These are phyloP conservation scores for Pyrus hybrid DNA, from an alignment of 331 rosid genomes.

Conservation along the genomic window DNA sequence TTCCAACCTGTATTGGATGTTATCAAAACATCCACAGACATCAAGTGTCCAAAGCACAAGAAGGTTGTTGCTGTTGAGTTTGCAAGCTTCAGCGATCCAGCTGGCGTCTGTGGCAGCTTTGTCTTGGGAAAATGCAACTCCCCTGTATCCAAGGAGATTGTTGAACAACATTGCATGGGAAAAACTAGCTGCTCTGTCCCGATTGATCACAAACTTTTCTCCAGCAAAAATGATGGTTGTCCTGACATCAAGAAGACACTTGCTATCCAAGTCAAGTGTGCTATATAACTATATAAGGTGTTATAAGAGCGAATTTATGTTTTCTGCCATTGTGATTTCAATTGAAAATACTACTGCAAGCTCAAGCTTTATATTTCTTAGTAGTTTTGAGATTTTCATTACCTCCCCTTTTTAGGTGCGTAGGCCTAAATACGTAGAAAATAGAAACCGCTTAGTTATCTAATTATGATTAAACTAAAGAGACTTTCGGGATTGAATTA, in stretches of 20 bases:
- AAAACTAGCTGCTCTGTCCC: background rate
- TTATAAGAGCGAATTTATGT: background rate
- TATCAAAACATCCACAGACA: background rate
- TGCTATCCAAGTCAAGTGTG: conserved; percentile 3
- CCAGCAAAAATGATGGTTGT: background rate
- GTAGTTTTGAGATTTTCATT: background rate
- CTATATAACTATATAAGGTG: background rate
- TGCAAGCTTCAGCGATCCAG: conserved; percentile 28
- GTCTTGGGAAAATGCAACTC: background rate
- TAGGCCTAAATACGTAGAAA: too few relatives aligned
- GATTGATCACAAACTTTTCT: background rate
- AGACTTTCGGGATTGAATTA: too few relatives aligned
- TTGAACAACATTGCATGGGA: background rate
- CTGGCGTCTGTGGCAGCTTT: conserved; percentile 18
- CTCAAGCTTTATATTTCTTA: background rate
- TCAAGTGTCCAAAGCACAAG: conserved; percentile 1
- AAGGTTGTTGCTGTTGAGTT: conserved; percentile 11
- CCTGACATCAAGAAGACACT: background rate
- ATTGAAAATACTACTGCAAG: background rate
- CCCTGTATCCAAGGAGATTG: conserved; percentile 12
- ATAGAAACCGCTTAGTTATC: too few relatives aligned
- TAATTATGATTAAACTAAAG: too few relatives aligned
- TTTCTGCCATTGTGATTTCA: background rate
- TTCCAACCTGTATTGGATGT: conserved; percentile 9
- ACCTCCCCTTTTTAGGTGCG: background rate